These are phyloP conservation scores for Phytophthora litchii DNA, from an alignment of 352 stramenopile genomes.

Conservation along the genomic window DNA sequence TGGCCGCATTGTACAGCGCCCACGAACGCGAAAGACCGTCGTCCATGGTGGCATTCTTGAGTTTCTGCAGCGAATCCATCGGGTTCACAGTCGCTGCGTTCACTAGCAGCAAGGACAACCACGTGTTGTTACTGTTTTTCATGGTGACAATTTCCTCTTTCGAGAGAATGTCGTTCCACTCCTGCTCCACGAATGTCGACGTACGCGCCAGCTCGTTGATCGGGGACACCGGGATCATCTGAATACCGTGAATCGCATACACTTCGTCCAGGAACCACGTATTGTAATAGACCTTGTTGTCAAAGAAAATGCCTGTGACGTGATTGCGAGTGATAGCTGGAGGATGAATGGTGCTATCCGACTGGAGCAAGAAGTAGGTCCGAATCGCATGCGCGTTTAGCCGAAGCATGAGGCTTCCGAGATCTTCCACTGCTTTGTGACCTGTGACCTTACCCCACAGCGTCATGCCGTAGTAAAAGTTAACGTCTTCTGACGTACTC, in stretches of 20 bases:
- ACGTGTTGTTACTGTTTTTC: slow-evolving; percentile 51
- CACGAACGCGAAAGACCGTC: slow-evolving; percentile 64
- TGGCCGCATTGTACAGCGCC: slow-evolving; percentile 73
- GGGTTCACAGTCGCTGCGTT: slow-evolving; percentile 71
- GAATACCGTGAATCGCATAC: slow-evolving; percentile 78
- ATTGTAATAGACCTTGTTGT: slow-evolving; percentile 79
- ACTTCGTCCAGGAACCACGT: slow-evolving; percentile 73
- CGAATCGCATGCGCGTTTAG: slow-evolving; percentile 62
- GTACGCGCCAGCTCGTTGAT: slow-evolving; percentile 75
- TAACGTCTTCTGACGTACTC: slow-evolving; percentile 77
- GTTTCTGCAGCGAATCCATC: slow-evolving; percentile 46
- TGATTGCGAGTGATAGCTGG: slow-evolving; percentile 67
- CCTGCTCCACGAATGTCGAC: slow-evolving; percentile 60
- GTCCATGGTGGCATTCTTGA: slow-evolving; percentile 61
- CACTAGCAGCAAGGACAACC: slow-evolving; percentile 71
- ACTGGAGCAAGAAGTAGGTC: slow-evolving; percentile 78
- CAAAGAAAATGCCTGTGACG: slow-evolving; percentile 76
- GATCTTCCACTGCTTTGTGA: slow-evolving; percentile 58
- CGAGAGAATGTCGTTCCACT: slow-evolving; percentile 74
- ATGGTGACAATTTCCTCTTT: slow-evolving; percentile 61
- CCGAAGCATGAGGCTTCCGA: slow-evolving; percentile 74
- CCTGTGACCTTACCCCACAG: slow-evolving; percentile 66
- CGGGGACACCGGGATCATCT: slow-evolving; percentile 78
- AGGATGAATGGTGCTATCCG: slow-evolving; percentile 65
- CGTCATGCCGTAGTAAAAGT: slow-evolving; percentile 83